Evolutionary conservation across 163 green algal species (phyloP), one percentile per base, ranked within the genome.

Genomic region (Chloromonas sp.): DNA sequence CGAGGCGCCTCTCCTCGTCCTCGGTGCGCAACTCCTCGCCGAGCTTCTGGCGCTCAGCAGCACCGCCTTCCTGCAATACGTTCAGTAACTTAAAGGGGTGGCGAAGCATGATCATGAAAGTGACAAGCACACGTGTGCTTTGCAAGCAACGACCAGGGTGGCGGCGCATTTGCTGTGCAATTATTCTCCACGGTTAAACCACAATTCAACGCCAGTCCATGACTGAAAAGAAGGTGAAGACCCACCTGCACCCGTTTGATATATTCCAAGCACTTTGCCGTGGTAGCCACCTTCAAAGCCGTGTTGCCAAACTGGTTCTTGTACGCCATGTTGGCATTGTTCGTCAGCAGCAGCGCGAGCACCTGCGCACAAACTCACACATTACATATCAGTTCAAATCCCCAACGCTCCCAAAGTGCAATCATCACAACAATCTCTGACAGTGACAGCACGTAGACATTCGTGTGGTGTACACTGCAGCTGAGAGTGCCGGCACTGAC

Each of bases 301-400:
- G 85, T 89, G 78, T 91, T 91, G 84, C 88, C 88, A 79, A 88
- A 91, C 70, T 84, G 82, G 78, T 91, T 91, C 66, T 86, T 88
- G 81, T 88, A 91, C 57, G 61, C 81, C 1, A 84, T 88, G 61
- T 83, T 81, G 14, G 87, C 87, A 61, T 84, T 84, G 15, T 87
- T 83, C 8, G 81, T 84, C 3, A 89, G 87, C 60, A 89, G 81
- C 81, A 89, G 58, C 0, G 80, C 87, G 11, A 87, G 81, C 14
- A 87, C 78, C 84, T 89, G 78, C 80, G 71, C 1, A 58, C 36
- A 61, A 14, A 36, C 36, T 36, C 36, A 36, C 36, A 36, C 36
- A 36, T 36, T 36, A 36, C 36, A 36, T 36, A 36, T 36, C 36
- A 36, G 36, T 36, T 36, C 36, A 36, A 36, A 36, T 36, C 36